phyloP scores from a whole-genome alignment of 2,329 filamentous ascomycete genomes.

The Ophiostoma montium region DNA sequence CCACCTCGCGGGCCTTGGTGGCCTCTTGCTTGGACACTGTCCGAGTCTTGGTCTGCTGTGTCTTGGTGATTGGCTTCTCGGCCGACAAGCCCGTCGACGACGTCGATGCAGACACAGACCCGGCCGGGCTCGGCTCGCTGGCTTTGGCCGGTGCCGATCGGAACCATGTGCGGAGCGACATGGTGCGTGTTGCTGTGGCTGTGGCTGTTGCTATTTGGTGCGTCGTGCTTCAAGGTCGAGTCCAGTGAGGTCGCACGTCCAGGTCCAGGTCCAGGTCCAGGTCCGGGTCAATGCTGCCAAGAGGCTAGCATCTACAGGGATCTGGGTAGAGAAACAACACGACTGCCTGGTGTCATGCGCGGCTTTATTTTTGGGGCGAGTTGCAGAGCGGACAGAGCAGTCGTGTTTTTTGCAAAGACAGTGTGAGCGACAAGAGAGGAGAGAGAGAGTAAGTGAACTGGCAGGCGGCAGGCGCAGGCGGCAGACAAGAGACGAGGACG shows the following conservation, averaged over 20 bases:
- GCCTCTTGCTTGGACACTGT: conserved; percentile 7
- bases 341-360: not conserved
- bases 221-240: not conserved
- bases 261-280: not conserved
- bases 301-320: not conserved
- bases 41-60: not conserved
- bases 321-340: not conserved
- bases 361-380: too few relatives aligned
- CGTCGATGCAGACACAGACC: conserved; percentile 19
- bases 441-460: too few relatives aligned
- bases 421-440: too few relatives aligned
- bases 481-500: not conserved
- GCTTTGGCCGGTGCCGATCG: conserved; percentile 23
- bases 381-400: not conserved
- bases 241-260: not conserved
- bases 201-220: not conserved
- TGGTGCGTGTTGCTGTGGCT: conserved; percentile 10
- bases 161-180: conserved; percentile 35
- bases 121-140: conserved; percentile 19
- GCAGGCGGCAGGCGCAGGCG: too few relatives aligned
- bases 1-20: conserved; percentile 27
- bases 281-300: not conserved
- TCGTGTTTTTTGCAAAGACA: too few relatives aligned
- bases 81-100: conserved; percentile 9
- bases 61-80: conserved; percentile 9